phyloP scores from a whole-genome alignment of 1,139 yeast genomes.

The Taphrina flavorubra region DNA sequence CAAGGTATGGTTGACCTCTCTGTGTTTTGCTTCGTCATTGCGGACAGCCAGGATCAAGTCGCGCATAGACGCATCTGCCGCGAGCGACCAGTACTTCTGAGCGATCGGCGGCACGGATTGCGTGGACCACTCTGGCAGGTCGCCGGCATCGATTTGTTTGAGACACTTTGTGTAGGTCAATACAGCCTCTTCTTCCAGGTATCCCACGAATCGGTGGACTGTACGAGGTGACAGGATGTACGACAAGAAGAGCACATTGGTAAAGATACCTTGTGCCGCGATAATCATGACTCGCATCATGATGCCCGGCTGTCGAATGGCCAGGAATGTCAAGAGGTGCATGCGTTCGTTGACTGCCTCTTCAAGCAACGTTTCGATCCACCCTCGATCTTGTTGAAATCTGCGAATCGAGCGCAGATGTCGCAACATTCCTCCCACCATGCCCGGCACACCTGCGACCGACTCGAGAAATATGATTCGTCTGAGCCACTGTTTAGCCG shows the following conservation, averaged over 20 bases:
- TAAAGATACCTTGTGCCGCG: slow-evolving; percentile 74
- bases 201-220: slow-evolving; percentile 80
- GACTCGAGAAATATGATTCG: slow-evolving; percentile 71
- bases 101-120: slow-evolving; percentile 64
- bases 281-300: slow-evolving; percentile 64
- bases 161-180: slow-evolving; percentile 70
- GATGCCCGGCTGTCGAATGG: slow-evolving; percentile 68
- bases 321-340: slow-evolving; percentile 74
- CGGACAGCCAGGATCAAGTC: slow-evolving; percentile 66
- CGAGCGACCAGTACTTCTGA: slow-evolving; percentile 65
- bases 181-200: slow-evolving; percentile 80
- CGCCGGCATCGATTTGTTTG: slow-evolving; percentile 61
- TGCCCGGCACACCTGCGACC: slow-evolving; percentile 80
- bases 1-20: slow-evolving; percentile 77
- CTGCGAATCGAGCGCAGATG: slow-evolving; percentile 68
- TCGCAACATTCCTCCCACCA: slow-evolving; percentile 73
- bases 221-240: slow-evolving; percentile 67
- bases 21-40: slow-evolving; percentile 74
- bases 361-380: slow-evolving; percentile 75
- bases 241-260: slow-evolving; percentile 67
- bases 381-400: slow-evolving; percentile 70
- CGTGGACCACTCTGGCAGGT: slow-evolving; percentile 58
- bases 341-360: slow-evolving; percentile 82
- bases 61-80: slow-evolving; percentile 60
- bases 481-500: slow-evolving; percentile 70